phyloP scores from a whole-genome alignment of 306 rosid species.

The Oemleria cerasiformis region DNA sequence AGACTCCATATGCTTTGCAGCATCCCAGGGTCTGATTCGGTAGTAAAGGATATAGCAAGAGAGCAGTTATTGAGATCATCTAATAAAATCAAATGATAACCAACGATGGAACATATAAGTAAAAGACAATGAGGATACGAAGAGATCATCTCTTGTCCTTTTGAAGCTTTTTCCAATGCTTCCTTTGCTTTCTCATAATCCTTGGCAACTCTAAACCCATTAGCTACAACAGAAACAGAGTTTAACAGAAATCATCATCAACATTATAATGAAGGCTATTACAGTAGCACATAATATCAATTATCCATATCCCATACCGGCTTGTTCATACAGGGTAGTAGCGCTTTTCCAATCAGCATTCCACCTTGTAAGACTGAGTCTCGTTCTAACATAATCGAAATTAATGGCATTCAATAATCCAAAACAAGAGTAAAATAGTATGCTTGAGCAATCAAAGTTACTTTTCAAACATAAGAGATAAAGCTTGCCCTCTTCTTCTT shows the following conservation, averaged over 20 bases:
- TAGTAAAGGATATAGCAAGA: conserved; percentile 42
- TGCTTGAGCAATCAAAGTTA: conserved; percentile 1
- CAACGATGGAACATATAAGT: neutral
- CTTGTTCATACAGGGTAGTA: conserved; percentile 82
- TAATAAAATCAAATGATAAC: neutral
- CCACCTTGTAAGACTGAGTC: conserved; percentile 89
- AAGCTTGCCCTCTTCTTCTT: neutral
- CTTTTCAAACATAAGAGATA: neutral
- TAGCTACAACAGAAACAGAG: conserved; percentile 52
- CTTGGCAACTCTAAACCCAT: conserved; percentile 69
- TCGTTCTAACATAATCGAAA: conserved; percentile 46
- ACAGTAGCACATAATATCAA: neutral
- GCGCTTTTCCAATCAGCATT: conserved; percentile 88
- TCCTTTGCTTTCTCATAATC: conserved; percentile 78
- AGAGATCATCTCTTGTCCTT: conserved; percentile 93
- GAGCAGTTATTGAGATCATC: conserved; percentile 8
- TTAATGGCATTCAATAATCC: conserved; percentile 6
- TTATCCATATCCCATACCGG: conserved; percentile 48
- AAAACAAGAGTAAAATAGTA: neutral
- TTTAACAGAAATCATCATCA: conserved; percentile 9
- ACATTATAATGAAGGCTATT: neutral
- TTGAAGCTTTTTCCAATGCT: conserved; percentile 85
- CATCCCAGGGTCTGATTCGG: conserved; percentile 86
- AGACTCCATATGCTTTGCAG: conserved; percentile 97
- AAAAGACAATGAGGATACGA: conserved; percentile 74